These are phyloP conservation scores for Yamadazyma olivae DNA, from an alignment of 805 yeast genomes.

Conservation along the genomic window DNA sequence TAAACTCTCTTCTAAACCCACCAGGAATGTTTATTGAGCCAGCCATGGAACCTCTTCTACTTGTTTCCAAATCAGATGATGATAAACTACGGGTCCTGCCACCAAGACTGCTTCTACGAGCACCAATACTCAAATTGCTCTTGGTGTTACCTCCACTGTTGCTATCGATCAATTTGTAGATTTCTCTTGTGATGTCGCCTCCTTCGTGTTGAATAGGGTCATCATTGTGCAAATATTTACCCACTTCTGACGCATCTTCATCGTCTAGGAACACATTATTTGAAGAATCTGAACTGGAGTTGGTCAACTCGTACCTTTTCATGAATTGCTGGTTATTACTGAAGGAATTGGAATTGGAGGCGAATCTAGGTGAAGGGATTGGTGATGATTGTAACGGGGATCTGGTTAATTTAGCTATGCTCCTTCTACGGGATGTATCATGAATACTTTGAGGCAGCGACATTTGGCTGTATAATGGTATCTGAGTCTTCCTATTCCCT, in stretches of 20 bases:
- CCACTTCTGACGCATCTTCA: constrained; percentile 7
- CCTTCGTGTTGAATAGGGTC: constrained; percentile 40
- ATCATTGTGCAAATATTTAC: constrained; percentile 9
- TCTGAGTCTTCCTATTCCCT: too few relatives aligned
- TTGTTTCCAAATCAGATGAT: constrained; percentile 19
- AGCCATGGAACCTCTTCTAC: constrained; percentile 61
- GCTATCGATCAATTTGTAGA: constrained; percentile 30
- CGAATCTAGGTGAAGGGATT: constrained; percentile 16
- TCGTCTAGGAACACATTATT: constrained; percentile 10
- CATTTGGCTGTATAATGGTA: too few relatives aligned
- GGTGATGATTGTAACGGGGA: constrained; percentile 26
- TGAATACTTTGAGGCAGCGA: constrained; percentile 16
- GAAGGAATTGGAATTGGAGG: constrained; percentile 9
- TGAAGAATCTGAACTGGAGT: constrained; percentile 9
- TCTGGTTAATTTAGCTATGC: constrained; percentile 29
- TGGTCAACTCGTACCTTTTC: constrained; percentile 11
- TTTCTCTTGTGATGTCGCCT: constrained; percentile 51
- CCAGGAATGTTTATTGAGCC: constrained; percentile 75
- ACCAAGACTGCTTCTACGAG: neutral
- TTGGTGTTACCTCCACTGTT: constrained; percentile 1
- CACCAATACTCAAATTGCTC: neutral
- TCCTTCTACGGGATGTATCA: constrained; percentile 16
- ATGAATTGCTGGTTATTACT: constrained; percentile 17
- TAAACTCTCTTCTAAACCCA: constrained; percentile 73
- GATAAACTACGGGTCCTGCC: constrained; percentile 21